Evolutionary conservation across 2,329 filamentous ascomycete species (phyloP).

Genomic region (Tolypocladium cylindrosporum): DNA sequence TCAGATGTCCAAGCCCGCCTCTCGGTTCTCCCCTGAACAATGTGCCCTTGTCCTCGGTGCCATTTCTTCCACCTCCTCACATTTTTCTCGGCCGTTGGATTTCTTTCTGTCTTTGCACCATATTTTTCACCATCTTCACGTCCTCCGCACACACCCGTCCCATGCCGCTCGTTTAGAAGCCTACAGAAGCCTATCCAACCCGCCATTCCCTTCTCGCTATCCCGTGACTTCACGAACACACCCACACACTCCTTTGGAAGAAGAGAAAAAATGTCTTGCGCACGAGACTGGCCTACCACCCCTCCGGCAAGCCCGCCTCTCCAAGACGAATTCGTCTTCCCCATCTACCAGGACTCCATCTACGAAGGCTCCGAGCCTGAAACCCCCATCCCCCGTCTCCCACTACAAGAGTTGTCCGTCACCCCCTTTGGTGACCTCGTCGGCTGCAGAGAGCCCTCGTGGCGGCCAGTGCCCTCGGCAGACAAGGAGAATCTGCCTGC

Average conservation of each 20-base stretch:
- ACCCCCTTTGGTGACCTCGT: slow-evolving; percentile 11
- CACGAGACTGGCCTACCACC: not conserved
- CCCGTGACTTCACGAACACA: not conserved
- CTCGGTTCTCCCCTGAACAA: not conserved
- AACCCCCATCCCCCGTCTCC: slow-evolving; percentile 11
- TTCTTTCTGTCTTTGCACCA: not conserved
- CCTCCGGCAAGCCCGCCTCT: not conserved
- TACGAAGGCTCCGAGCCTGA: not conserved
- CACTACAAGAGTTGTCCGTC: slow-evolving; percentile 16
- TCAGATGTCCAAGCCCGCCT: not conserved
- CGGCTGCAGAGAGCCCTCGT: slow-evolving; percentile 9
- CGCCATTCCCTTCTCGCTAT: not conserved
- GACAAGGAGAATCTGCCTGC: slow-evolving; percentile 18
- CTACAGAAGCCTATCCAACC: not conserved
- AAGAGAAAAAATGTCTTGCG: not conserved
- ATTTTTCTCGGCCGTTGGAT: not conserved
- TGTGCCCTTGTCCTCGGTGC: not conserved
- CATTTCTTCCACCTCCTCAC: not conserved
- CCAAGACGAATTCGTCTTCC: not conserved
- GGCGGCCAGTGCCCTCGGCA: slow-evolving; percentile 12
- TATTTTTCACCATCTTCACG: not conserved
- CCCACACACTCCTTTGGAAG: not conserved
- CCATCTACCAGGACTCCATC: slow-evolving; percentile 11
- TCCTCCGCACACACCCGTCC: not conserved
- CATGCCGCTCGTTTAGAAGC: not conserved